Percentiles rank a stretch among this genome's conserved stretches.
phyloP scores from a whole-genome alignment of 805 yeast species.

The Candida verbasci region DNA sequence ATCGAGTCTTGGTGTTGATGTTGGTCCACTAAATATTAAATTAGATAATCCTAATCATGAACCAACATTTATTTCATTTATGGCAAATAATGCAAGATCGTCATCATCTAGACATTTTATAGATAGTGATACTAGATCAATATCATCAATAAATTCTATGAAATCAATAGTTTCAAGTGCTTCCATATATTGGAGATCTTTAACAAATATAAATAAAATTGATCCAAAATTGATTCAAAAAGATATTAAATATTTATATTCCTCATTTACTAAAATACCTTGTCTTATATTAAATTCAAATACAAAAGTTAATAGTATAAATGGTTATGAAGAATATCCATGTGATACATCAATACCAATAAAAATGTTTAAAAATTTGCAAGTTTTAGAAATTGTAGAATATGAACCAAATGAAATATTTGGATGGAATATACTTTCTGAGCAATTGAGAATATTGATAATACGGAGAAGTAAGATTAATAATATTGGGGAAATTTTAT shows the following conservation, averaged over 20 bases:
- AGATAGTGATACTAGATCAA: conserved; percentile 45
- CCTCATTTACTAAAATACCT: conserved; percentile 63
- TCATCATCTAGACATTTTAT: conserved; percentile 30
- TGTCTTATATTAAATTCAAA: conserved; percentile 59
- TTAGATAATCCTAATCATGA: conserved; percentile 54
- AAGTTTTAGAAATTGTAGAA: conserved; percentile 56
- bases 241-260: conserved; percentile 53
- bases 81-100: conserved; percentile 50
- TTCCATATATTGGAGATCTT: conserved; percentile 36
- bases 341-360: conserved; percentile 68
- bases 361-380: conserved; percentile 55
- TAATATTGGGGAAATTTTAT: conserved; percentile 50
- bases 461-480: conserved; percentile 47
- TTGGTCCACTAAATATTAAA: conserved; percentile 61
- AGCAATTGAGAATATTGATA: conserved; percentile 50
- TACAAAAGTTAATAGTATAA: conserved; percentile 51
- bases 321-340: conserved; percentile 65
- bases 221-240: conserved; percentile 44
- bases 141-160: conserved; percentile 56
- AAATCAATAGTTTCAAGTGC: conserved; percentile 45
- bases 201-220: conserved; percentile 24
- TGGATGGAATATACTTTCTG: conserved; percentile 61
- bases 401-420: conserved; percentile 60
- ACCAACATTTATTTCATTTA: conserved; percentile 53
- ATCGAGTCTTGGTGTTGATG: conserved; percentile 42